phyloP scores from a whole-genome alignment of 306 rosid species.

The Adenanthera pavonina region DNA sequence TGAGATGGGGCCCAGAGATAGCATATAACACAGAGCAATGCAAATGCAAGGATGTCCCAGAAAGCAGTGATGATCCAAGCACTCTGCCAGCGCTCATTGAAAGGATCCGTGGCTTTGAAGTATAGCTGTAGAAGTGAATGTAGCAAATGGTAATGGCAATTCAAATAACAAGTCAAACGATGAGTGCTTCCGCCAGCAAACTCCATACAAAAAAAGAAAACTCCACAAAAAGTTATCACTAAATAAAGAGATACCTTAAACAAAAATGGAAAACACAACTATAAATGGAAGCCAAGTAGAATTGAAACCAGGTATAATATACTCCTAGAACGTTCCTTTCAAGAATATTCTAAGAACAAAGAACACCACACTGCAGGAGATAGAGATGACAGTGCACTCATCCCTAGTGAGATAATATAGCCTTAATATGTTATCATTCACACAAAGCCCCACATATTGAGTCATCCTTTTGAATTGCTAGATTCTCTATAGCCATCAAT shows the following conservation, averaged over 20 bases:
- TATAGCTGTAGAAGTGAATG: constrained; percentile 62
- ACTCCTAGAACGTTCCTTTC: constrained; percentile 17
- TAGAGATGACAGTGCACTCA: not conserved
- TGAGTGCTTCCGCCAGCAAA: not conserved
- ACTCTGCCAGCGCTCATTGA: constrained; percentile 95
- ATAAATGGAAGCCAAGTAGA: constrained; percentile 31
- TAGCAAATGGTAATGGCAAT: constrained; percentile 19
- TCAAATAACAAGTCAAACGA: constrained; percentile 15
- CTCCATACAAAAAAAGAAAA: constrained; percentile 22
- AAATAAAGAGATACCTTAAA: constrained; percentile 22
- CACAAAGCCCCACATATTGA: not conserved
- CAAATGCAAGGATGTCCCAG: constrained; percentile 90
- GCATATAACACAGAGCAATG: constrained; percentile 84
- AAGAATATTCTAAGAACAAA: not conserved
- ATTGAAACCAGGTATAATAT: constrained; percentile 10
- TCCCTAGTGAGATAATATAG: not conserved
- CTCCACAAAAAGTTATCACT: constrained; percentile 10
- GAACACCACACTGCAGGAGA: constrained; percentile 7
- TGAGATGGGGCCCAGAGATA: constrained; percentile 99
- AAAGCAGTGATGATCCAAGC: constrained; percentile 97
- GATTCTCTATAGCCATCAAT: not conserved
- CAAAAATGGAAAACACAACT: constrained; percentile 6
- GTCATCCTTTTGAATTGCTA: not conserved
- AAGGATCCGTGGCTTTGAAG: constrained; percentile 98
- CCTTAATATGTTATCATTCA: not conserved